Evolutionary conservation across 257 asterid species (phyloP), one percentile per base, ranked within the genome.

Genomic region (Pogostemon cablin): DNA sequence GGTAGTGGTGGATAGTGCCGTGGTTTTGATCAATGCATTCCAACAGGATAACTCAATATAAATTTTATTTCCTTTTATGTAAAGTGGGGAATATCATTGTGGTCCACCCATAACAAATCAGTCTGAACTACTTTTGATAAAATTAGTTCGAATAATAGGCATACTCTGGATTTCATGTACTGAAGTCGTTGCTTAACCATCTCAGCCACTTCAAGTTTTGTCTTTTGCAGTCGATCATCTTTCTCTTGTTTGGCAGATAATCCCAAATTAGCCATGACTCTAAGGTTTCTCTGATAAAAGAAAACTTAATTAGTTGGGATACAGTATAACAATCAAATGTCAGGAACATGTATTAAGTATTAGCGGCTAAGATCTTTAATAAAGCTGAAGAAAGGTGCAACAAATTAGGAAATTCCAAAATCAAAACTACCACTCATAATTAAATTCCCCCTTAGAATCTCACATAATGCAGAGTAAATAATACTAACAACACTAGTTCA

Each of bases 171-270:
- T 75, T 83, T 88, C 83, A 91, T 77, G 57, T 77, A 68, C 9
- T 93, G 96, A 79, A 88, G 72, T 76, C 86, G 84, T 67, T 68
- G 79, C 79, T 69, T 84, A 75, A 91, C 86, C 99, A 95, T 90
- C 81, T 95, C 98, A 37, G 88, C 87, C 74, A 95, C 90, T 81
- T 95, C 99, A 76, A 78, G 90, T 85, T 91, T 95, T 68, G 89
- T 86, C 77, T 85, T 90, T 82, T 72, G 99, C 76, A 95, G 72
- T 38, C 86, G 84, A 72, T 71, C 90, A 78, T 88, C 93, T 80
- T 89, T 91, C 86, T 95, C 99, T 80, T 84, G 89, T 75, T 85
- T 89, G 48, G 97, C 98, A 34, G 96, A 85, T 81, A 95, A 75
- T 61, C 97, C 97, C 85, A 80, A 69, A 74, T 49, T 86, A 39